A percentile compares a stretch with the other conserved stretches of the same genome.
Evolutionary conservation across 106 monocot genomes (phyloP).

Genomic region (Allium fistulosum): DNA sequence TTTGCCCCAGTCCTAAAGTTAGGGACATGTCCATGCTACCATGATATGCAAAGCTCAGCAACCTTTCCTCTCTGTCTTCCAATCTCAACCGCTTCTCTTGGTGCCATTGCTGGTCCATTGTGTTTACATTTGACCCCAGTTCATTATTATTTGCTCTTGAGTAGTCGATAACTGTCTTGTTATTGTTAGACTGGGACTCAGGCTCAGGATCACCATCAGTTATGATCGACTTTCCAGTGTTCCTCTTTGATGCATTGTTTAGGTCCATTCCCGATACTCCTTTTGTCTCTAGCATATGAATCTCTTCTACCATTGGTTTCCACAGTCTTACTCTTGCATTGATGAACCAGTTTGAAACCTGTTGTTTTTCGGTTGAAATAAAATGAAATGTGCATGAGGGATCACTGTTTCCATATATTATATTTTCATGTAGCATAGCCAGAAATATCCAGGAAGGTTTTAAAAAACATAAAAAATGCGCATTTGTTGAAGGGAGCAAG

Average conservation of each 20-base stretch:
- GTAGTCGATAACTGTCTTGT: conserved; percentile 9
- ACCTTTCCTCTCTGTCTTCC: conserved; percentile 11
- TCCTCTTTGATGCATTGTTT: conserved; percentile 14
- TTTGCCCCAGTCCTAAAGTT: conserved; percentile 38
- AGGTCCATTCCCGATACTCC: conserved; percentile 28
- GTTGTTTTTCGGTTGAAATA: neutral
- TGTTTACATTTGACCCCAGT: neutral
- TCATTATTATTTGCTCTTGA: conserved; percentile 1
- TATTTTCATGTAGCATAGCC: no score
- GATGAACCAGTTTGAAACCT: conserved; percentile 74
- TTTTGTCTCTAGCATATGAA: conserved; percentile 52
- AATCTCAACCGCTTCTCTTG: conserved; percentile 34
- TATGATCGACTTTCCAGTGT: neutral
- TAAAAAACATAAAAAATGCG: no score
- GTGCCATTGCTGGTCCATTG: conserved; percentile 23
- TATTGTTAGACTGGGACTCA: conserved; percentile 12
- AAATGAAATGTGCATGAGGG: no score
- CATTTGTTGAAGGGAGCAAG: no score
- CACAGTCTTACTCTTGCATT: conserved; percentile 49
- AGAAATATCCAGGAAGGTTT: no score
- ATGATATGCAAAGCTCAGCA: conserved; percentile 1
- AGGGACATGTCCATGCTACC: conserved; percentile 35
- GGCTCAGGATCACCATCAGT: conserved; percentile 6
- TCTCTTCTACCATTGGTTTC: conserved; percentile 65
- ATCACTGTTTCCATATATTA: no score